A percentile compares a stretch with the other conserved stretches of the same genome.
Conservation (phyloP, 352 stramenopile species). For the Saprolegnia diclina region DNA sequence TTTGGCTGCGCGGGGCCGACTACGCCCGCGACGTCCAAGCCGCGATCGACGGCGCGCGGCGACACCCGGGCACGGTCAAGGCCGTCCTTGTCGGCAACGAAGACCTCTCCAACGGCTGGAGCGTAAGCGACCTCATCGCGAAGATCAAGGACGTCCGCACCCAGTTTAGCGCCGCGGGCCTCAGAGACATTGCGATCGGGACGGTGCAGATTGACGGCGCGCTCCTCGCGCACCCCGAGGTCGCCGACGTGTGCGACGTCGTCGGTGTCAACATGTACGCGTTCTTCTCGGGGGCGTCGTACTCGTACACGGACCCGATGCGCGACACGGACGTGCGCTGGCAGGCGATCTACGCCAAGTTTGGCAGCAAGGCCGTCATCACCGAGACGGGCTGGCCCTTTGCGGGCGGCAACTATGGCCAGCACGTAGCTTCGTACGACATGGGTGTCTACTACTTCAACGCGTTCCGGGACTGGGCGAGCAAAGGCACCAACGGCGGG, state of each 20-base stretch:
- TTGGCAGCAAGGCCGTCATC: constrained; percentile 16
- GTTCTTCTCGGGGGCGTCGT: constrained; percentile 21
- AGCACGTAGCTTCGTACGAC: constrained; percentile 4
- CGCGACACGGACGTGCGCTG: neutral
- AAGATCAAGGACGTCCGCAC: constrained; percentile 9
- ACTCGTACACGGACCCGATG: constrained; percentile 12
- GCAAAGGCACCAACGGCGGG: constrained; percentile 8
- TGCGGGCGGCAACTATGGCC: constrained; percentile 11
- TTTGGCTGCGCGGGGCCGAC: constrained; percentile 35
- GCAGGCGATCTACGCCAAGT: neutral
- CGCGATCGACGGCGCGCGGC: constrained; percentile 11
- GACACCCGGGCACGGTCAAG: constrained; percentile 4
- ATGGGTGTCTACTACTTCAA: constrained; percentile 16
- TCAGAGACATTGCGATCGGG: constrained; percentile 11
- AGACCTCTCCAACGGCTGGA: constrained; percentile 16
- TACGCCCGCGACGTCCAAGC: constrained; percentile 15
- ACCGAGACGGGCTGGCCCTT: constrained; percentile 28
- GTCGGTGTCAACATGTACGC: constrained; percentile 26
- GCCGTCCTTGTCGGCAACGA: constrained; percentile 29
- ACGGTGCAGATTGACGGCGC: constrained; percentile 24
- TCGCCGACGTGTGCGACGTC: constrained; percentile 14
- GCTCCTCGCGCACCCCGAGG: constrained; percentile 15
- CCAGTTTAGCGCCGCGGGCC: neutral
- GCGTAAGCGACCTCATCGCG: neutral
- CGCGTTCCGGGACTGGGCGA: neutral